Evolutionary conservation across 73 alveolate genomes (phyloP).

Genomic region (Diophrys sp.): DNA sequence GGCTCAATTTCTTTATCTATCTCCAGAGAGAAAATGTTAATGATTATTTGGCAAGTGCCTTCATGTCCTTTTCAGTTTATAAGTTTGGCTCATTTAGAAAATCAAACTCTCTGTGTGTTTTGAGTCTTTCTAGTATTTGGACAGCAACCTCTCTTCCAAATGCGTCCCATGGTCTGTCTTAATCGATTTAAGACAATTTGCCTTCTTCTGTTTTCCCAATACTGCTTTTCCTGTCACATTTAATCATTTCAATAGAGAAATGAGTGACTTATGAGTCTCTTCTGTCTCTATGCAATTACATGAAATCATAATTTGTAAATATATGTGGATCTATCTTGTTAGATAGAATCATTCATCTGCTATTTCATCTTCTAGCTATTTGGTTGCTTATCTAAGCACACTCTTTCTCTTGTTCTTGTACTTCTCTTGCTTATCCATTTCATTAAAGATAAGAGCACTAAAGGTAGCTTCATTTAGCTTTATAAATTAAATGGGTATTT

Average conservation of each 20-base stretch:
- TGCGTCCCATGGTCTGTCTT: background rate
- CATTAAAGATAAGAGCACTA: background rate
- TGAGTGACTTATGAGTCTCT: background rate
- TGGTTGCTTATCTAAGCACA: background rate
- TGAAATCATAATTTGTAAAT: background rate
- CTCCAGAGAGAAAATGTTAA: too few relatives aligned
- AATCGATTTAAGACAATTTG: too few relatives aligned
- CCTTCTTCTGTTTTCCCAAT: too few relatives aligned
- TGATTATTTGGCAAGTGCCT: too few relatives aligned
- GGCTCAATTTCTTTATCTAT: too few relatives aligned
- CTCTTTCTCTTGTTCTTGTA: background rate
- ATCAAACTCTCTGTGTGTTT: background rate
- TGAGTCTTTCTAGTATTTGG: background rate
- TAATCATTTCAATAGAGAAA: too few relatives aligned
- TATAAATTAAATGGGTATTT: too few relatives aligned
- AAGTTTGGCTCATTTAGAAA: background rate
- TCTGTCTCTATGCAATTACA: background rate
- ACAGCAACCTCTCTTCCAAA: slow-evolving; percentile 2
- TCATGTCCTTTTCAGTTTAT: too few relatives aligned
- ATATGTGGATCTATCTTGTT: background rate
- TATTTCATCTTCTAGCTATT: too few relatives aligned
- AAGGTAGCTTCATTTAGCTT: background rate
- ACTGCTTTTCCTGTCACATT: too few relatives aligned
- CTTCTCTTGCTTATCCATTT: background rate
- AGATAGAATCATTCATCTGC: background rate